Base-by-base conservation (phyloP, 106 monocot species). In the Phalaenopsis aphrodite region DNA sequence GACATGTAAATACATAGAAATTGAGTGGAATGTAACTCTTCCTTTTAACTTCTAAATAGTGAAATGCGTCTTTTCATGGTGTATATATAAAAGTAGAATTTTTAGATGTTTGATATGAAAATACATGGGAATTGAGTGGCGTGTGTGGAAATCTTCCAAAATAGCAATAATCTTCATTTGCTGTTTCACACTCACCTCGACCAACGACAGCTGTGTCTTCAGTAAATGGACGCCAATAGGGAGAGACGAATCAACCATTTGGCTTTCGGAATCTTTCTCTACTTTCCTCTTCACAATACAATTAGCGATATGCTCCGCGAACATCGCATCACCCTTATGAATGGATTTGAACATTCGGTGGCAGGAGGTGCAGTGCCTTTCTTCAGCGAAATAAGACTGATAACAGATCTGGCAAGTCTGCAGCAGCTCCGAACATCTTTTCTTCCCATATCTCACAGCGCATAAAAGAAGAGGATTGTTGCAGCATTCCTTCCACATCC, bases 371-470 rank as follows among this genome's bases (percentile, higher is more conserved):
- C 94, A 99, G 81, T 99, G 98, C 38, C 77, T 89, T 68, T 99
- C 98, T 81, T 99, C 89, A 5, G 78, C 47, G 52, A 93, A 83
- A 76, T 87, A 93, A 71, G 84, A 90, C 30, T 82, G 85, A 79
- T 87, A 99, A 78, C 98, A 99, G 49, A 49, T 42, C 10, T 80
- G 49, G 69, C 99, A 99, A 45, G 85, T 83, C 39, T 81, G 71
- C 49, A 95, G 79, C 65, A 95, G 45, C 79, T 93, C 88, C 2
- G 82, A 45, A 56, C 87, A 88, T 81, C 95, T 85, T 72, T 90
- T 95, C 84, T 93, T 92, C 75, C 90, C 95, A 84, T 88, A 93
- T 75, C 93, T 89, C 78, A 85, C 84, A 41, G 93, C 91, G 88
- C 88, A 88, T 72, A 91, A 82, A n/a, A 85, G 16, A 69, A 55